Conservation (phyloP, 768 basidiomycete genomes). For the Termitomyces bulborhizus region DNA sequence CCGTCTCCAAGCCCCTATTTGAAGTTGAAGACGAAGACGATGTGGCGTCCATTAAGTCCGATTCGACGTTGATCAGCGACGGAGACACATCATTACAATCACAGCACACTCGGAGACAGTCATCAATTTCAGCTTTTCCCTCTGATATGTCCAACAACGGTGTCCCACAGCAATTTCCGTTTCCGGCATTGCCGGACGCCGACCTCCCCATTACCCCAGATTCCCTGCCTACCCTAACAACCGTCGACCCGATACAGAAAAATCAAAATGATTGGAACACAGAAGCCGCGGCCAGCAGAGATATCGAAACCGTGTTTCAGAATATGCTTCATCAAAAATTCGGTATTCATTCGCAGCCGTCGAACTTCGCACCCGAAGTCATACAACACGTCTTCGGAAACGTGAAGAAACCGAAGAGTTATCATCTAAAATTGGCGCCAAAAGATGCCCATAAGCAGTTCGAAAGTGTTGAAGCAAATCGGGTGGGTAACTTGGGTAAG, state of each 20-base stretch:
- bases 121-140: background rate
- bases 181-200: background rate
- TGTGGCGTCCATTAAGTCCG: conserved; percentile 19
- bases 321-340: conserved; percentile 51
- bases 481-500: conserved; percentile 8
- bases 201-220: conserved; percentile 6
- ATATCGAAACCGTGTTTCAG: conserved; percentile 53
- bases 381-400: conserved; percentile 48
- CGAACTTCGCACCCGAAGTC: conserved; percentile 39
- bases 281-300: conserved; percentile 31
- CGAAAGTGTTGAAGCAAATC: background rate
- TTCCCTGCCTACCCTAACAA: background rate
- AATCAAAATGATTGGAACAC: conserved; percentile 31
- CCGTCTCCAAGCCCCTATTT: conserved; percentile 1
- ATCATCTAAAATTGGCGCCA: conserved; percentile 56
- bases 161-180: background rate
- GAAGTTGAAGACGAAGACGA: conserved; percentile 21
- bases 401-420: conserved; percentile 37
- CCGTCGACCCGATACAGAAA: conserved; percentile 4
- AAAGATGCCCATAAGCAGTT: conserved; percentile 8
- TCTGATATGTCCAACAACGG: background rate
- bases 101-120: conserved; percentile 10
- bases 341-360: conserved; percentile 46
- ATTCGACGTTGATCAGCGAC: conserved; percentile 17
- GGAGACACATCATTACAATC: conserved; percentile 8